Percentiles rank a stretch among this genome's conserved stretches.
Evolutionary conservation across 108 stramenopile genomes (phyloP).

Genomic region (Stephanodiscus minutulus): DNA sequence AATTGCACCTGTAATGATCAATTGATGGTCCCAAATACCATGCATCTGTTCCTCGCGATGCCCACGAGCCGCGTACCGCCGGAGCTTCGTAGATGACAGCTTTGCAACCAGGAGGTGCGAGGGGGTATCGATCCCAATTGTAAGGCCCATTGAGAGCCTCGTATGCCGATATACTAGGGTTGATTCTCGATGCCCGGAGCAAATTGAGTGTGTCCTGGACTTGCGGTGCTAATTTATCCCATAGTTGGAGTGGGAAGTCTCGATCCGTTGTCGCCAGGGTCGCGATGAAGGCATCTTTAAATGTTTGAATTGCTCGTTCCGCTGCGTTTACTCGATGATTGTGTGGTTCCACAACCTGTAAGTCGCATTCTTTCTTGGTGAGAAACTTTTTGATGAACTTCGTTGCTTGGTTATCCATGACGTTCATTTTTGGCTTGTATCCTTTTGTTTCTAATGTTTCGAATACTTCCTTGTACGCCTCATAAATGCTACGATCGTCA

Average conservation of each 20-base stretch:
- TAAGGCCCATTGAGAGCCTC: constrained; percentile 14
- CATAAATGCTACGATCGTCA: neutral
- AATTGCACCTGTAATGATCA: constrained; percentile 27
- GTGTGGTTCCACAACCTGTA: neutral
- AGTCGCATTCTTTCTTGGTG: neutral
- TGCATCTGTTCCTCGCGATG: constrained; percentile 16
- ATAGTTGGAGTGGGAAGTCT: constrained; percentile 37
- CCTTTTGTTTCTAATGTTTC: neutral
- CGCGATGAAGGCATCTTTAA: constrained; percentile 47
- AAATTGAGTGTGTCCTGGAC: constrained; percentile 38
- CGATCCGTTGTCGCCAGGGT: constrained; percentile 21
- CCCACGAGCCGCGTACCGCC: constrained; percentile 15
- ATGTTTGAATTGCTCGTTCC: constrained; percentile 51
- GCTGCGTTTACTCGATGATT: constrained; percentile 47
- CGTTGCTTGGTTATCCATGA: constrained; percentile 1
- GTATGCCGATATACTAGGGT: constrained; percentile 38
- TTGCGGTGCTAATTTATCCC: constrained; percentile 44
- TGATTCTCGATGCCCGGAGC: constrained; percentile 33
- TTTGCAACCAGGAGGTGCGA: constrained; percentile 44
- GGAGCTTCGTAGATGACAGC: constrained; percentile 28
- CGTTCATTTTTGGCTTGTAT: neutral
- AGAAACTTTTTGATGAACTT: neutral
- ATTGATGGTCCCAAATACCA: constrained; percentile 21
- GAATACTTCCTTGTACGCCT: neutral
- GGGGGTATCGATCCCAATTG: constrained; percentile 48